Evolutionary conservation across 805 yeast genomes (phyloP).

Genomic region (Vanderwaltozyma polyspora): DNA sequence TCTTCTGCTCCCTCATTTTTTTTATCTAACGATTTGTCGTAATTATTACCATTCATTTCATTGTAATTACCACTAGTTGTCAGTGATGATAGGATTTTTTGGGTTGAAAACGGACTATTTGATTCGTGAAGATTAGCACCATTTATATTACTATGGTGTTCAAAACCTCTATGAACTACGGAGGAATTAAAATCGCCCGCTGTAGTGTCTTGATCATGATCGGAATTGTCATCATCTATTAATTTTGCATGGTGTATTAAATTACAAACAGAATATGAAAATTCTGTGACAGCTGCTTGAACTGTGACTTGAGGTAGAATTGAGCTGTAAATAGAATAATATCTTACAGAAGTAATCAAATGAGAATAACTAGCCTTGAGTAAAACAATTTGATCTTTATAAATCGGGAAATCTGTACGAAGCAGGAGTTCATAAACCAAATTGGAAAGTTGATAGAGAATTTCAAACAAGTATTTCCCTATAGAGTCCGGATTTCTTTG

Average conservation of each 20-base stretch:
- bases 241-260: constrained; percentile 25
- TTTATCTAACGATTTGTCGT: background rate
- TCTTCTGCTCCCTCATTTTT: background rate
- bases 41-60: too few species aligned
- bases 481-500: constrained; percentile 1
- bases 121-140: too few species aligned
- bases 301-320: constrained; percentile 59
- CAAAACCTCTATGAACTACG: background rate
- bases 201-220: background rate
- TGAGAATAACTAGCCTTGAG: constrained; percentile 57
- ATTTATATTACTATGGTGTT: background rate
- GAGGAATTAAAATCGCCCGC: background rate
- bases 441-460: constrained; percentile 16
- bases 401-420: constrained; percentile 10
- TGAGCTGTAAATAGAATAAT: constrained; percentile 46
- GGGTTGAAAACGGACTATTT: too few species aligned
- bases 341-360: constrained; percentile 65
- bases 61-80: too few species aligned
- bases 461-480: constrained; percentile 15
- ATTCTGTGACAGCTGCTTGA: constrained; percentile 65
- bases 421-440: constrained; percentile 12
- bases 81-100: too few species aligned
- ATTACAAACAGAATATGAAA: constrained; percentile 55
- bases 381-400: constrained; percentile 34
- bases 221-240: background rate